Conservation (phyloP, 805 yeast species). For the Ogataea salicorniae region DNA sequence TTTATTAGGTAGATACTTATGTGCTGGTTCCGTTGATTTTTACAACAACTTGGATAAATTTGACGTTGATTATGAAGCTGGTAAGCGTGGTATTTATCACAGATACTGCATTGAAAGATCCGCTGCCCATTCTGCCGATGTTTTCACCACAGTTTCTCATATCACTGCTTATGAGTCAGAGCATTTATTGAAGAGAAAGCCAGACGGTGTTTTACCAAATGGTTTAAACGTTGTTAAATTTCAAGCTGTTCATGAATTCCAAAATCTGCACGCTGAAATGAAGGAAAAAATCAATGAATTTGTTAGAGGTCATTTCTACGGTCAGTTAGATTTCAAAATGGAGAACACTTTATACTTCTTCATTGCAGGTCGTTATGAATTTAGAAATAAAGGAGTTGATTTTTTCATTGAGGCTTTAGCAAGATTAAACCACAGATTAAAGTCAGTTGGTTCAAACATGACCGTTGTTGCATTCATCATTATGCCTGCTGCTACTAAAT, state of each 20-base stretch:
- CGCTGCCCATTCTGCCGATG: slow-evolving; percentile 94
- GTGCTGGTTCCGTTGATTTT: slow-evolving; percentile 96
- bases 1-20: slow-evolving; percentile 84
- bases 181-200: slow-evolving; percentile 88
- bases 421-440: slow-evolving; percentile 80
- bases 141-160: slow-evolving; percentile 94
- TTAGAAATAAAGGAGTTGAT: slow-evolving; percentile 94
- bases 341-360: slow-evolving; percentile 92
- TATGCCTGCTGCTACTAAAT: slow-evolving; percentile 94
- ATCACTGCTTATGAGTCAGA: slow-evolving; percentile 96
- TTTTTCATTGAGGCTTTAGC: slow-evolving; percentile 91
- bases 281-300: slow-evolving; percentile 92
- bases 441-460: slow-evolving; percentile 75
- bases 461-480: slow-evolving; percentile 96
- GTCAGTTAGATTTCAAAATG: slow-evolving; percentile 89
- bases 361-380: slow-evolving; percentile 96
- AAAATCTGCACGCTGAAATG: slow-evolving; percentile 86
- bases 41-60: slow-evolving; percentile 83
- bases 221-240: slow-evolving; percentile 94
- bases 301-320: slow-evolving; percentile 95
- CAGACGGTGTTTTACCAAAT: slow-evolving; percentile 96
- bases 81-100: slow-evolving; percentile 95
- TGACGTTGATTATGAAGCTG: slow-evolving; percentile 97
- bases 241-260: slow-evolving; percentile 97
- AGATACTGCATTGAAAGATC: slow-evolving; percentile 95